These are phyloP conservation scores for Rubus parviflorus DNA, from an alignment of 306 rosid genomes.

Conservation along the genomic window DNA sequence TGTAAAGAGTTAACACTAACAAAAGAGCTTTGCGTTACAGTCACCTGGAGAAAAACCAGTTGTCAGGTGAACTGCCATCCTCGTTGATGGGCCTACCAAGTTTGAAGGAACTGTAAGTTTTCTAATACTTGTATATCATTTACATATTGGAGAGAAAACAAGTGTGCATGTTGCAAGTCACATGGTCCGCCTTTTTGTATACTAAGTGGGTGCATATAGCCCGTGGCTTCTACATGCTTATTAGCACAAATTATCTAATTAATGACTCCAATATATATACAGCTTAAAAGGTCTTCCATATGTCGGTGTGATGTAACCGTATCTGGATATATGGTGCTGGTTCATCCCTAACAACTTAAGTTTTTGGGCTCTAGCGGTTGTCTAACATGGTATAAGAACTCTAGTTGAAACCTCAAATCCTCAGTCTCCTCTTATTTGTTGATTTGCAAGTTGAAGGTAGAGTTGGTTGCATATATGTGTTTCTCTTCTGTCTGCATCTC, in stretches of 20 bases:
- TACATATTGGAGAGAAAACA: background rate
- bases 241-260: background rate
- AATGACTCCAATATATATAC: background rate
- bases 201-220: background rate
- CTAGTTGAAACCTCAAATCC: background rate
- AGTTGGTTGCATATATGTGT: background rate
- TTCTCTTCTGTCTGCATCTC: background rate
- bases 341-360: background rate
- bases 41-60: conserved; percentile 90
- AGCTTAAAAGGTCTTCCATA: background rate
- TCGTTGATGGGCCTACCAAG: conserved; percentile 65
- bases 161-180: background rate
- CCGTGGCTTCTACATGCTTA: background rate
- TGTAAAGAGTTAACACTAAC: conserved; percentile 32
- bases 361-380: conserved; percentile 1
- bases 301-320: background rate
- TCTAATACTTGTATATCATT: conserved; percentile 22
- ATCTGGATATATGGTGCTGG: background rate
- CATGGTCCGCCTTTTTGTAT: background rate
- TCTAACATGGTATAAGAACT: background rate
- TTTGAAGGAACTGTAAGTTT: conserved; percentile 81
- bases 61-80: conserved; percentile 70
- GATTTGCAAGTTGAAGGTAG: background rate
- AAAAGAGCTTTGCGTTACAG: conserved; percentile 44
- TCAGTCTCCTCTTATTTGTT: background rate